Conservation (phyloP, 2,329 filamentous ascomycete genomes). For the Lasiodiplodia sp. region DNA sequence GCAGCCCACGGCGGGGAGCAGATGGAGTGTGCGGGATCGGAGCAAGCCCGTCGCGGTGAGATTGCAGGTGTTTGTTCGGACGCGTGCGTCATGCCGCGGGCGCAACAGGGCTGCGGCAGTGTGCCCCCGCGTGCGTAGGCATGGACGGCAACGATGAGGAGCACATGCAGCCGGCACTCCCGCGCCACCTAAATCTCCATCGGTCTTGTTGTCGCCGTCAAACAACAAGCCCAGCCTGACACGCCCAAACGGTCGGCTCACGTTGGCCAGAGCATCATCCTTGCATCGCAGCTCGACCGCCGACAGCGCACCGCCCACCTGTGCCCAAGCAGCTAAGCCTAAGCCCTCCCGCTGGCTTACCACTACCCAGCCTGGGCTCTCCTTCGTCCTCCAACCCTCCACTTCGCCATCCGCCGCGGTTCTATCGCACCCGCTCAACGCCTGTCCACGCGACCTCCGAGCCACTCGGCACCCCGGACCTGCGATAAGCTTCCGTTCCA, state of each 20-base stretch:
- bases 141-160: conserved; percentile 3
- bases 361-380: background rate
- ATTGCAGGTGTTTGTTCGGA: conserved; percentile 8
- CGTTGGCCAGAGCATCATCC: conserved; percentile 18
- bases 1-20: background rate
- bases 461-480: background rate
- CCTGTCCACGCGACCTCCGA: conserved; percentile 12
- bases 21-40: background rate
- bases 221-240: background rate
- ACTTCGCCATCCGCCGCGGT: conserved; percentile 9
- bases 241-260: background rate
- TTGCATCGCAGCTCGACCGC: conserved; percentile 15
- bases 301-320: conserved; percentile 21
- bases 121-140: conserved; percentile 8
- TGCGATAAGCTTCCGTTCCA: conserved; percentile 23
- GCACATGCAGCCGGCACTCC: conserved; percentile 22
- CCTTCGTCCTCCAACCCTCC: background rate
- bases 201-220: conserved; percentile 3
- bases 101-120: background rate
- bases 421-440: background rate
- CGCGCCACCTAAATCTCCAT: conserved; percentile 12
- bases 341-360: conserved; percentile 5
- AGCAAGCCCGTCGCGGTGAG: background rate
- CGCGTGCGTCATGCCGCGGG: conserved; percentile 15
- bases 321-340: conserved; percentile 7